Conservation (phyloP, 345 rosid species). For the Moringa oleifera region DNA sequence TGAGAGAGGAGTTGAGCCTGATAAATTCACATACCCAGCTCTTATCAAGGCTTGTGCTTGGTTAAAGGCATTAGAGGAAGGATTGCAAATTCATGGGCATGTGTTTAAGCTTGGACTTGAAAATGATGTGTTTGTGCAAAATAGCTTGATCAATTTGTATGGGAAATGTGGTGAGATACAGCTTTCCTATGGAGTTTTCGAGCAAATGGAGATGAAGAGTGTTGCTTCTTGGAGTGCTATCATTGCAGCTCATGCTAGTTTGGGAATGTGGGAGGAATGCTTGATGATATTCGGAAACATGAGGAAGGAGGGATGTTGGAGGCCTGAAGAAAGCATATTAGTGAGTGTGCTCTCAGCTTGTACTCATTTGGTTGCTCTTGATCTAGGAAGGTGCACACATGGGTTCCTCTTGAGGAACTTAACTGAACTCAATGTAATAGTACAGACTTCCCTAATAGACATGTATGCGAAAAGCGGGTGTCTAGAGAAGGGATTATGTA, state of each 20-base stretch:
- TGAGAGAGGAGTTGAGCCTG: slow-evolving; percentile 18
- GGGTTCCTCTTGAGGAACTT: slow-evolving; percentile 39
- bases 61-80: slow-evolving; percentile 19
- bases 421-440: slow-evolving; percentile 33
- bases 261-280: slow-evolving; percentile 26
- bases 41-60: slow-evolving; percentile 30
- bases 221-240: slow-evolving; percentile 36
- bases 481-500: slow-evolving; percentile 29
- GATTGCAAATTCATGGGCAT: slow-evolving; percentile 30
- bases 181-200: slow-evolving; percentile 22
- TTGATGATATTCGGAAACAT: slow-evolving; percentile 20
- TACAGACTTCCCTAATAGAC: slow-evolving; percentile 41
- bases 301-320: slow-evolving; percentile 17
- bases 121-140: slow-evolving; percentile 26
- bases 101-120: slow-evolving; percentile 27
- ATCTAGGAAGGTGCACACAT: slow-evolving; percentile 36
- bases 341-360: slow-evolving; percentile 40
- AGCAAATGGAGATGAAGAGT: slow-evolving; percentile 20
- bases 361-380: slow-evolving; percentile 34
- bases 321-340: slow-evolving; percentile 39
- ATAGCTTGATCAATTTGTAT: slow-evolving; percentile 27
- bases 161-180: slow-evolving; percentile 27
- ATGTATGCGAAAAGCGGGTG: slow-evolving; percentile 47
- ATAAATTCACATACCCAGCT: slow-evolving; percentile 31
- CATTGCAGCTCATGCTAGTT: slow-evolving; percentile 19